Evolutionary conservation across 2,329 filamentous ascomycete genomes (phyloP), one percentile per base, ranked within the genome.

Genomic region (Hypoxylon sp.): DNA sequence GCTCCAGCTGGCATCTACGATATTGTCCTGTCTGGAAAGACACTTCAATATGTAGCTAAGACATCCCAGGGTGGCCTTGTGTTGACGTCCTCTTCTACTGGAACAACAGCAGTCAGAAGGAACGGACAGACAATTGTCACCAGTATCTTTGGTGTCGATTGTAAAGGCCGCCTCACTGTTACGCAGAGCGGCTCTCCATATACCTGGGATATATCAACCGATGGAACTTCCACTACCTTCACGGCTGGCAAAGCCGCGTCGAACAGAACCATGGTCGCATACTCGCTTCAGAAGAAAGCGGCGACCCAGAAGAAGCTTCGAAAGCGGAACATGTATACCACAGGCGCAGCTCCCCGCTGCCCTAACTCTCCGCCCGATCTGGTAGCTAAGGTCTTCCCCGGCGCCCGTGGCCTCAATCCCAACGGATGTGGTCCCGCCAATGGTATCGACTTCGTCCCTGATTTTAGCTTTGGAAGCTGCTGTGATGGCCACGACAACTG

Each of bases 181-280:
- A 47, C 42, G 4, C 39, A 57, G 11, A 21, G 24, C 17, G 54
- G 54, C 13, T 57, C 54, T 19, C 54, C 15, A 21, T 47, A 47
- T 48, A 57, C 42, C 2, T 57, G 54, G 54, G 54, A 57, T 17
- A 48, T 57, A 11, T 57, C 54, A 13, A 29, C 39, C 15, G 54
- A 48, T 27, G 54, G 54, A 21, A 27, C 39, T 2, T 24, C 54
- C 4, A 57, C 54, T 7, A 21, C 54, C 15, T 57, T 57, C 29
- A 47, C 54, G n/a, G 15, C 54, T 13, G 54, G 42, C 10, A 32
- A 21, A 11, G 27, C 27, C 27, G 7, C 54, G 10, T 47, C 39
- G 6, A 57, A 55, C 13, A 31, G 24, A 42, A 47, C 27, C 6
- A 57, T 57, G 54, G 27, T 57, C 4, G 54, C 54, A 15, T 57